Percentiles rank a stretch among this genome's conserved stretches.
These are phyloP conservation scores for Blastobotrys americana DNA, from an alignment of 805 yeast species.

Conservation along the genomic window DNA sequence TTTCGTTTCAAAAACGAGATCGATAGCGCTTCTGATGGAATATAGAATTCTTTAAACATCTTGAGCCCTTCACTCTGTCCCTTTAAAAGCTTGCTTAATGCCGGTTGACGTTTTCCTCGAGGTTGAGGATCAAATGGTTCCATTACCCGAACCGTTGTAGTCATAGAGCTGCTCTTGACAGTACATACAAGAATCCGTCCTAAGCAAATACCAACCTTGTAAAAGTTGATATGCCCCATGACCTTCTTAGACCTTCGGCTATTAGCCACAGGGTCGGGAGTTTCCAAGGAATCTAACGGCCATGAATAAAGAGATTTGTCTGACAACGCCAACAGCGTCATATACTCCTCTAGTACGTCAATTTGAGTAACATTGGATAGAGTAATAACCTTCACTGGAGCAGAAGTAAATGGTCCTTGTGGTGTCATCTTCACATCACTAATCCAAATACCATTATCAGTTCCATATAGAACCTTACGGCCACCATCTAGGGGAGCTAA, in stretches of 20 bases:
- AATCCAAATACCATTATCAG: slow-evolving; percentile 83
- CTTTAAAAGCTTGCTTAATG: slow-evolving; percentile 32
- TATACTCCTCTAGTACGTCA: slow-evolving; percentile 87
- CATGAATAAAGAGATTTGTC: slow-evolving; percentile 78
- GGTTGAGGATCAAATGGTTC: slow-evolving; percentile 74
- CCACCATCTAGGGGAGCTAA: slow-evolving; percentile 95
- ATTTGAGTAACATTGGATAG: slow-evolving; percentile 77
- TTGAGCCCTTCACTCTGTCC: slow-evolving; percentile 53
- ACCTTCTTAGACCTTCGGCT: slow-evolving; percentile 63
- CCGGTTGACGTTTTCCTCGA: slow-evolving; percentile 34
- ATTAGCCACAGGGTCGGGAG: slow-evolving; percentile 37
- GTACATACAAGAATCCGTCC: slow-evolving; percentile 87
- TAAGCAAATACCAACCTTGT: slow-evolving; percentile 87
- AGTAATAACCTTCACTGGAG: slow-evolving; percentile 66
- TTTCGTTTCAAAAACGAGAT: slow-evolving; percentile 83
- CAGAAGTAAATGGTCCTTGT: slow-evolving; percentile 31
- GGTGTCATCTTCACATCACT: slow-evolving; percentile 56
- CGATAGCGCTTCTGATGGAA: slow-evolving; percentile 85
- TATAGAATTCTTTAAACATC: slow-evolving; percentile 68
- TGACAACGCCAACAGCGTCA: slow-evolving; percentile 67
- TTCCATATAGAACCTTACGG: slow-evolving; percentile 79
- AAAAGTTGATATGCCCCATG: slow-evolving; percentile 80
- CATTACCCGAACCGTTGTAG: slow-evolving; percentile 68
- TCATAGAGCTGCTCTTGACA: slow-evolving; percentile 73
- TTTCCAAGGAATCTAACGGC: slow-evolving; percentile 52